phyloP scores from a whole-genome alignment of 2,329 filamentous ascomycete genomes.

The Pseudodiploospora longispora region DNA sequence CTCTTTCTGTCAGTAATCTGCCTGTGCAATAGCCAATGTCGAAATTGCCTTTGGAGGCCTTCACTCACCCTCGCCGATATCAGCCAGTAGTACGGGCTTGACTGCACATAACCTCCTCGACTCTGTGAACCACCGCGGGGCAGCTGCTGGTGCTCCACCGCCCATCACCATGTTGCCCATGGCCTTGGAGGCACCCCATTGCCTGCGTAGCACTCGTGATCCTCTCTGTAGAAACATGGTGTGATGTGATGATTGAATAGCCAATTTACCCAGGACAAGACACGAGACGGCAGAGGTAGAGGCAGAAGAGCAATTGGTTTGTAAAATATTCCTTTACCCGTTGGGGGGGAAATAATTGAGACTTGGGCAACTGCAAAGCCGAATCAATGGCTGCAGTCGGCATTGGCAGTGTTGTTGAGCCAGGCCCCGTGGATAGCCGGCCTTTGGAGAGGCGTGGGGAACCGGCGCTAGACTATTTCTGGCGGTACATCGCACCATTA shows the following conservation, averaged over 20 bases:
- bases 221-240: slow-evolving; percentile 49
- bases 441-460: slow-evolving; percentile 19
- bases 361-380: background rate
- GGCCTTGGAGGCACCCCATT: slow-evolving; percentile 40
- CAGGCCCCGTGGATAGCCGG: slow-evolving; percentile 30
- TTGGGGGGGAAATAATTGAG: background rate
- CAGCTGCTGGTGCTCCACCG: slow-evolving; percentile 19
- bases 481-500: background rate
- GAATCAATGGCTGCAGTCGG: slow-evolving; percentile 23
- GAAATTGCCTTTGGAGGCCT: background rate
- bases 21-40: background rate
- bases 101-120: slow-evolving; percentile 46
- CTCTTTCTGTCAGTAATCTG: slow-evolving; percentile 5
- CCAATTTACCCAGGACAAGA: background rate
- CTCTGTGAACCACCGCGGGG: slow-evolving; percentile 42
- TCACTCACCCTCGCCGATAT: slow-evolving; percentile 71
- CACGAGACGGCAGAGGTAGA: slow-evolving; percentile 6
- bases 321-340: background rate
- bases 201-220: slow-evolving; percentile 41
- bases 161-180: slow-evolving; percentile 26
- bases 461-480: slow-evolving; percentile 5
- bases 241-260: slow-evolving; percentile 1
- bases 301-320: slow-evolving; percentile 2
- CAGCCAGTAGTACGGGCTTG: slow-evolving; percentile 74
- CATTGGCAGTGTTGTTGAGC: slow-evolving; percentile 23